Evolutionary conservation across 208 protist species (phyloP), one percentile per base, ranked within the genome.

Genomic region (Zelonia costaricensis): DNA sequence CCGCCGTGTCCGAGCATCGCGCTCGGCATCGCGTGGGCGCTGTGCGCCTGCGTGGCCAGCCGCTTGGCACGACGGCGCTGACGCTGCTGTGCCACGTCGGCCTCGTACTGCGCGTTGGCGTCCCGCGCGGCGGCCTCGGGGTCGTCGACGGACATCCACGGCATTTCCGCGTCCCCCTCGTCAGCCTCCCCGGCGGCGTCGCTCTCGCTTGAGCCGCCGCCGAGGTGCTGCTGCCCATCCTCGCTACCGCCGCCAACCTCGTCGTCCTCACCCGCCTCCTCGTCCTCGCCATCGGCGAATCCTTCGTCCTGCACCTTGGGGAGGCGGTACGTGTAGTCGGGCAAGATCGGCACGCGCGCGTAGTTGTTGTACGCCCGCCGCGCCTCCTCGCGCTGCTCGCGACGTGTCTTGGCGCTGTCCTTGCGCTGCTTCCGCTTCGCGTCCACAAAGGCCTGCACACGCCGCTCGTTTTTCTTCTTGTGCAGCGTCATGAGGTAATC

Each of bases 391-490:
- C 84, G 83, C 65, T 92, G 86, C 38, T 88, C 72, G 23, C 78
- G 86, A 3, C 89, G 86, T 5, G 68, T 80, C 65, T 82, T 88
- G 10, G 84, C 64, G 58, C 79, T 86, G 4, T 91, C 84, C 45
- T 78, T 73, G 25, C 72, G 72, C 47, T 82, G 70, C 55, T 91
- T 93, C 38, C 80, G 76, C 62, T 87, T 89, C 38, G 76, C 67
- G 33, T 95, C 86, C 20, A 95, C 81, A 62, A 93, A 93, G 3
- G 89, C 89, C 74, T 84, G 83, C 51, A 95, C 86, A 23, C 89
- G 85, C 1, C 89, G 80, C 52, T 93, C 86, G 47, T 95, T 95
- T 51, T 95, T 95, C 46, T 80, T 79, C 56, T 91, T 93, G 68
- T 95, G 89, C 56, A 95, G 67, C 9, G 78, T 82, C 22, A 93